Base-by-base conservation (phyloP, 1,284 basidiomycete species). In the Sanghuangporus weigelae region DNA sequence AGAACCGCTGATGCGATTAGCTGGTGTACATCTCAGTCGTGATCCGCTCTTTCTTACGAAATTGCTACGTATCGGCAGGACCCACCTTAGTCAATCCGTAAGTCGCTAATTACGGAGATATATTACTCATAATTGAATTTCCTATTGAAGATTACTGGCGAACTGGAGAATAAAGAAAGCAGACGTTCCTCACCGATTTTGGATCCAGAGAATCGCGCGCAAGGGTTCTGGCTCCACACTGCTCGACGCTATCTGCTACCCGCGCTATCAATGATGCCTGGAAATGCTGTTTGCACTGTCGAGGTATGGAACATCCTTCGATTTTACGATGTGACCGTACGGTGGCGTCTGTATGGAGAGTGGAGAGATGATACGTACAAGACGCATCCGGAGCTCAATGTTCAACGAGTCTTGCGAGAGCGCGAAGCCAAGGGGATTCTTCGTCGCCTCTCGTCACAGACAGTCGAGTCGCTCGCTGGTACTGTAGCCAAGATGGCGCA, bases 401-500 rank as follows among this genome's bases (percentile, higher is more conserved):
- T 91, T 51, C 88, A 88, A 42, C 78, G 82, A 65, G 84, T 86
- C 3, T 86, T 92, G 70, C 86, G 87, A 31, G 87, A 90, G 64
- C 80, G 87, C 46, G 91, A 93, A 72, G 85, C 89, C 5, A 94
- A 93, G 70, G 87, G 84, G 39, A 86, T 95, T 67, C 77, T 95
- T 63, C 86, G 92, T 56, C 87, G 93, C 2, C 78, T 95, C 40
- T 89, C 89, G n/a, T 87, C 88, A 71, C 89, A 92, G 59, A 90
- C 92, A 38, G 85, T 92, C 63, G 92, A 93, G 70, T 82, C 87
- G 0, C 77, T 93, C 65, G 90, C 95, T 19, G 90, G 95, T 19
- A 85, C 90, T 1, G 87, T 99, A n/a, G 96, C 95, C 10, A 98
- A 98, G 75, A 78, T 96, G 55, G 93, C 93, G 5, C 95, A 98